Evolutionary conservation across 192 early-diverging fungal species (phyloP).

Genomic region (Coemansia sp.): DNA sequence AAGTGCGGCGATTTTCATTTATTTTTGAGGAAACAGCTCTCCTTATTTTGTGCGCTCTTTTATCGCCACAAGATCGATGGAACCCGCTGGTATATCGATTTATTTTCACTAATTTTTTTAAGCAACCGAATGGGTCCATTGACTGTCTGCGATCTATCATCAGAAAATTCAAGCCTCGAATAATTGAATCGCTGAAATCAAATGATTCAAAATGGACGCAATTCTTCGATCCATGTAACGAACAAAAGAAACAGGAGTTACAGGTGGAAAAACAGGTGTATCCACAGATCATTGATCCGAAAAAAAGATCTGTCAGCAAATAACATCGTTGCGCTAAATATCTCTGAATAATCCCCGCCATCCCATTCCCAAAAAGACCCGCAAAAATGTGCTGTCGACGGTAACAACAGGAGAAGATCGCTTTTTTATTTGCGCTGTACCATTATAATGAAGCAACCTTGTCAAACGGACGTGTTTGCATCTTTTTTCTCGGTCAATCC

Average conservation of each 20-base stretch:
- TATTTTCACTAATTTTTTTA: conserved; percentile 1
- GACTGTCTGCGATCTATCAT: background rate
- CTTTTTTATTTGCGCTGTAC: background rate
- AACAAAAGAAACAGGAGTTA: background rate
- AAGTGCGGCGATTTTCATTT: background rate
- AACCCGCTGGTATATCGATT: background rate
- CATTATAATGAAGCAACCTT: too few relatives aligned
- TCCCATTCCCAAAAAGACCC: background rate
- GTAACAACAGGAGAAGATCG: background rate
- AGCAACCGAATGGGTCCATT: background rate
- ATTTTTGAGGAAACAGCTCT: background rate
- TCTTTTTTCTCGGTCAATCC: too few relatives aligned
- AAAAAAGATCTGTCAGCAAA: background rate
- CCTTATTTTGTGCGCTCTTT: background rate
- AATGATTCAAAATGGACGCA: background rate
- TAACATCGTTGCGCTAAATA: background rate
- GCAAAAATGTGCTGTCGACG: background rate
- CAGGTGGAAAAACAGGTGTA: background rate
- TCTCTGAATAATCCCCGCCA: background rate
- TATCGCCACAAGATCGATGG: background rate
- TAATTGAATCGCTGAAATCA: background rate
- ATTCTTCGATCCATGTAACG: background rate
- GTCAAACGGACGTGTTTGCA: too few relatives aligned
- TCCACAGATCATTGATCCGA: background rate
- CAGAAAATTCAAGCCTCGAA: too few relatives aligned